Evolutionary conservation across 2,329 filamentous ascomycete species (phyloP).

Genomic region (Blumeria hordei): DNA sequence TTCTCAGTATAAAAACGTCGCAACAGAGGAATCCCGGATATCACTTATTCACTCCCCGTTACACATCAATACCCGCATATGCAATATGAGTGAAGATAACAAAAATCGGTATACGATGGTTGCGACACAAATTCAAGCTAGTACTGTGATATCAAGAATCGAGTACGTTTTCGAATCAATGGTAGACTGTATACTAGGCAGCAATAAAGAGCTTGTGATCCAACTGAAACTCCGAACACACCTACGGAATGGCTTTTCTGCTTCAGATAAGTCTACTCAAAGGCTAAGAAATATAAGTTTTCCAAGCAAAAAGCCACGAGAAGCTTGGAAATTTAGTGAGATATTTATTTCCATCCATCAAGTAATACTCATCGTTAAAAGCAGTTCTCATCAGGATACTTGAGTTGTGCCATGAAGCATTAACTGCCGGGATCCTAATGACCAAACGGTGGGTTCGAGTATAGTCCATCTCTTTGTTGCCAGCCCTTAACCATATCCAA

Average conservation of each 20-base stretch:
- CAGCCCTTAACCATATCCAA: neutral
- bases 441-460: constrained; percentile 31
- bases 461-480: neutral
- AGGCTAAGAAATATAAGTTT: constrained; percentile 16
- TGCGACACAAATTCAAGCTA: constrained; percentile 7
- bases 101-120: too few relatives aligned
- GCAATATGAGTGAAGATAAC: too few relatives aligned
- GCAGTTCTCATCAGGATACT: constrained; percentile 33
- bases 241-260: neutral
- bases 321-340: constrained; percentile 28
- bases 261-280: neutral
- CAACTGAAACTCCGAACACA: constrained; percentile 19
- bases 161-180: constrained; percentile 29
- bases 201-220: constrained; percentile 22
- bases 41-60: too few relatives aligned
- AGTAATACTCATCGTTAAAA: constrained; percentile 12
- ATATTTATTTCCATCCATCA: neutral
- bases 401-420: constrained; percentile 32
- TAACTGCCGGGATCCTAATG: constrained; percentile 27
- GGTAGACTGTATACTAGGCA: constrained; percentile 22
- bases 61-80: too few relatives aligned
- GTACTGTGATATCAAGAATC: constrained; percentile 24
- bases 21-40: too few relatives aligned
- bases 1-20: too few relatives aligned
- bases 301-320: constrained; percentile 22